Evolutionary conservation across 2,329 filamentous ascomycete species (phyloP), one percentile per base, ranked within the genome.

Genomic region (Fusarium guadeloupense): DNA sequence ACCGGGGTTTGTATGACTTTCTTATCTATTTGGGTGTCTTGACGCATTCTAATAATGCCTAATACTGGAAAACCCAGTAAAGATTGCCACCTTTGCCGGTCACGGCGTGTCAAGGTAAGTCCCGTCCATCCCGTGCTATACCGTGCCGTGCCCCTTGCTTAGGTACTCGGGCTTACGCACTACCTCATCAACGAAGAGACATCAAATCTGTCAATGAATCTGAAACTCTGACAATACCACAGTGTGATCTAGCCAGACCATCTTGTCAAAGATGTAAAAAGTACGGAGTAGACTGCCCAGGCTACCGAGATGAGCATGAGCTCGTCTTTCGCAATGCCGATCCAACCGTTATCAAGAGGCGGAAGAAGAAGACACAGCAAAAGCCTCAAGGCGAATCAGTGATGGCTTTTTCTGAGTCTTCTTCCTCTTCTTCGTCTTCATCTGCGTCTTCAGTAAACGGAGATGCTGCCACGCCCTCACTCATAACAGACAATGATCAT

Each of bases 201-300:
- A 48, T 10, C n/a, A 40, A 34, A 13, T 35, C 31, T 57, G 33
- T 49, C 12, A 14, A 41, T 41, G 21, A 33, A 54, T 25, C 19
- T 16, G 17, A 49, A 13, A 26, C 37, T 20, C 62, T 65, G 41
- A 64, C 59, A 28, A 26, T 16, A 46, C 13, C 17, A n/a, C 44
- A 78, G 77, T 78, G 77, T 50, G 77, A 78, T 54, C 74, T 79
- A 14, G 71, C 43, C 14, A 74, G 74, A n/a, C 77, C 77, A 5
- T 68, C 69, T 7, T 78, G 77, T 48, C 72, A 75, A 46, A 69
- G 77, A 67, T 78, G 77, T 61, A 69, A 72, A 69, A 78, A 78
- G 54, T 78, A 78, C 57, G 76, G 77, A 37, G 68, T 67, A 26
- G 67, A 71, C 16, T 78, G 77, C 17, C 76, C 76, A 1, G 77